Percentiles rank a stretch among this genome's conserved stretches.
These are phyloP conservation scores for Termitomyces sp. DNA, from an alignment of 768 basidiomycete genomes.

Conservation along the genomic window DNA sequence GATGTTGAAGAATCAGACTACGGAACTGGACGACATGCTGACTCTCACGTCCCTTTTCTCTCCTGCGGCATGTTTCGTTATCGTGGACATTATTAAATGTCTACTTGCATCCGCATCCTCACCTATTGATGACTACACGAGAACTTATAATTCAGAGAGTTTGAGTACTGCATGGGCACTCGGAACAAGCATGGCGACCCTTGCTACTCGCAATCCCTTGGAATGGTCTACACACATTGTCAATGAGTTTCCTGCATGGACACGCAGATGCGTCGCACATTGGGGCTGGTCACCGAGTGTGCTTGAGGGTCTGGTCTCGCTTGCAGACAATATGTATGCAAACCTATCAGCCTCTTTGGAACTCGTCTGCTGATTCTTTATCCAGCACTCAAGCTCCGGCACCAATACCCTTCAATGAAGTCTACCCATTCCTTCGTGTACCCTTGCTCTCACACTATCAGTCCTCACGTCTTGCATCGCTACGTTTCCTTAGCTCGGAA, in stretches of 20 bases:
- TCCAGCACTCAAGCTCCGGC: slow-evolving; percentile 23
- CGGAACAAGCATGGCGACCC: slow-evolving; percentile 51
- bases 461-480: slow-evolving; percentile 52
- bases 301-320: slow-evolving; percentile 46
- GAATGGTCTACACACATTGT: slow-evolving; percentile 42
- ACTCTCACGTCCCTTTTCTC: slow-evolving; percentile 49
- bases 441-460: slow-evolving; percentile 73
- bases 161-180: slow-evolving; percentile 41
- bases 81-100: slow-evolving; percentile 41
- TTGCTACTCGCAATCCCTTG: slow-evolving; percentile 35
- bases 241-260: slow-evolving; percentile 45
- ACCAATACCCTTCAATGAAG: slow-evolving; percentile 36
- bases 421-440: slow-evolving; percentile 48
- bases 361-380: neutral
- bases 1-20: slow-evolving; percentile 16
- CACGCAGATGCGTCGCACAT: slow-evolving; percentile 31
- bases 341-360: neutral
- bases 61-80: slow-evolving; percentile 30
- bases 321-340: slow-evolving; percentile 43
- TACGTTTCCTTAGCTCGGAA: slow-evolving; percentile 58
- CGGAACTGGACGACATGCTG: slow-evolving; percentile 51
- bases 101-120: slow-evolving; percentile 22
- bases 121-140: slow-evolving; percentile 11
- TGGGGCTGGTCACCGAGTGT: slow-evolving; percentile 61
- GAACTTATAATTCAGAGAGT: slow-evolving; percentile 25